Base-by-base conservation (phyloP, 2,329 filamentous ascomycete genomes). In the Aspergillus intermedius region DNA sequence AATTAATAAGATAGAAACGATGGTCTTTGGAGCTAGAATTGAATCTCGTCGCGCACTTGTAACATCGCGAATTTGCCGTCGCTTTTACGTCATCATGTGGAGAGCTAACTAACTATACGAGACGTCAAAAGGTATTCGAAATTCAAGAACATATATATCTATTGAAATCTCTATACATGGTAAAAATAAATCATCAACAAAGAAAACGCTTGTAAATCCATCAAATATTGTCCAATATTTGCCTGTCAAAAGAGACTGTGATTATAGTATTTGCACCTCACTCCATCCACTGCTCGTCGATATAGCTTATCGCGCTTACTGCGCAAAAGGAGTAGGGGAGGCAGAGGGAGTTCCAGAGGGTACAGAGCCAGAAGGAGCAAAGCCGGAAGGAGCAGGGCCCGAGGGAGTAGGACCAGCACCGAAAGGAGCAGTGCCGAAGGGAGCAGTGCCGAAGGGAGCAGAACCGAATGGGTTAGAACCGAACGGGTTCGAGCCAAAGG, bases 71-170 rank as follows among this genome's bases (percentile, higher is more conserved):
- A 43, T 48, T 50, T n/a, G 45, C 50, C 23, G 45, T 46, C 50
- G 43, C 44, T 34, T 56, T 63, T 62, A 63, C 61, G 58, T 64
- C 61, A 62, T 63, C 58, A 60, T 60, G 58, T 56, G 58, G 60
- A 54, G 51, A 40, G 44, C 25, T 22, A 34, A 21, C 22, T 22
- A 41, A 10, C 37, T 40, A 37, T 37, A 15, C n/a, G n/a, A 28
- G 25, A 28, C 8, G 8, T 19, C 17, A 19, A 28, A 28, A 10
- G 4, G 25, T 30, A 5, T 30, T 30, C 10, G 25, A 4, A 4
- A 12, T 22, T 22, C 21, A 4, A 5, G 5, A 22, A 22, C 21
- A 10, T 30, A 30, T 30, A 30, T 30, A 12, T 30, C 4, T 30
- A 30, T 30, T 30, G 9, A 30, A 30, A 30, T 4, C 4, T 30